phyloP scores from a whole-genome alignment of 2,329 filamentous ascomycete species.

The Aspergillus pseudoglaucus region DNA sequence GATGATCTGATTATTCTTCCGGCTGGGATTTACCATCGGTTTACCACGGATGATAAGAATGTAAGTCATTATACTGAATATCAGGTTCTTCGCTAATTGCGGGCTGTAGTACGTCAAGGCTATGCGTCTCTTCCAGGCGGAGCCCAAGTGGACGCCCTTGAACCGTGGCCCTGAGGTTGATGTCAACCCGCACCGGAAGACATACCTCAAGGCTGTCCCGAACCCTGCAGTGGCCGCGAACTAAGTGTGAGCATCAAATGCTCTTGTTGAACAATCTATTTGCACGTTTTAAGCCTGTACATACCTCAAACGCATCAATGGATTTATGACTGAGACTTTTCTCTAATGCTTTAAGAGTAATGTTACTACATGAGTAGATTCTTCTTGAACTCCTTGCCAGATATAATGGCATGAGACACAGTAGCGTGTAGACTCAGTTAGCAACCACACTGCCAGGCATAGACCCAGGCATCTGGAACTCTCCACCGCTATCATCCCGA shows the following conservation, averaged over 20 bases:
- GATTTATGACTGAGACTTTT: neutral
- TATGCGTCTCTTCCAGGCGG: constrained; percentile 95
- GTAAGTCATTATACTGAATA: no score
- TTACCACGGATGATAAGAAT: constrained; percentile 87
- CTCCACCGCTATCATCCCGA: constrained; percentile 24
- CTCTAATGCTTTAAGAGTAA: neutral
- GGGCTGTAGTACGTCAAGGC: constrained; percentile 75
- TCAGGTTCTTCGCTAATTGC: no score
- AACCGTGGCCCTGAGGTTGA: constrained; percentile 76
- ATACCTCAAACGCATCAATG: neutral
- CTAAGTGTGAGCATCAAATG: constrained; percentile 4
- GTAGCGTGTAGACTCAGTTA: constrained; percentile 9
- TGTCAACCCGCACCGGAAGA: constrained; percentile 67
- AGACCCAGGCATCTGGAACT: constrained; percentile 35
- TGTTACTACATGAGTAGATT: neutral
- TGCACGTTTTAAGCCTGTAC: neutral
- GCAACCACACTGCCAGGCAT: constrained; percentile 24
- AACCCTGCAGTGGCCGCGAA: constrained; percentile 20
- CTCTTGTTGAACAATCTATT: constrained; percentile 3
- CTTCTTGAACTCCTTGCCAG: neutral
- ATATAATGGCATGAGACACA: neutral
- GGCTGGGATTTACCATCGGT: constrained; percentile 92
- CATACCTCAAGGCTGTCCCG: constrained; percentile 55
- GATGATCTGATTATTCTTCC: constrained; percentile 88
- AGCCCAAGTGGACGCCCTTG: constrained; percentile 95